Evolutionary conservation across 164 flowering plant genomes (phyloP).

Genomic region (Annona squamosa): DNA sequence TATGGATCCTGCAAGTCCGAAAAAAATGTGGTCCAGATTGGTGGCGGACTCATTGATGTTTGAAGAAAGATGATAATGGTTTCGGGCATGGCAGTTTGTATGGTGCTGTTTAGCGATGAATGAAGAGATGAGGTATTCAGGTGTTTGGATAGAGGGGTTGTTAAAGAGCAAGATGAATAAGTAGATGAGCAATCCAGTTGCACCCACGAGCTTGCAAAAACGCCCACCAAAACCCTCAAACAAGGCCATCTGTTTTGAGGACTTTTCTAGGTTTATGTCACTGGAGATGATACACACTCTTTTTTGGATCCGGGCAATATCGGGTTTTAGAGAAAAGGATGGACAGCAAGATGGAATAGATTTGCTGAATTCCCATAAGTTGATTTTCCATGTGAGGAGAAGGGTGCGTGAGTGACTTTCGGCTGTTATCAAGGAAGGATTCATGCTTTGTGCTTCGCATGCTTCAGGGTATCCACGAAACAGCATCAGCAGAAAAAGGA

Average conservation of each 20-base stretch:
- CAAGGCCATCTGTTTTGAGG: background rate
- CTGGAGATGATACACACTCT: too few species aligned
- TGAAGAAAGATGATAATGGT: background rate
- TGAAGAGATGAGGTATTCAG: slow-evolving; percentile 3
- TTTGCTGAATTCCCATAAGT: background rate
- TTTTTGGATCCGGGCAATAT: too few species aligned
- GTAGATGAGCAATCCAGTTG: slow-evolving; percentile 15
- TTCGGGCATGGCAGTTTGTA: background rate
- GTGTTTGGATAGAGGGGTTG: slow-evolving; percentile 8
- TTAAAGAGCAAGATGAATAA: slow-evolving; percentile 12
- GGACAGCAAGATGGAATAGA: background rate
- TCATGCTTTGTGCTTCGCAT: background rate
- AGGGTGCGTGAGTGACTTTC: background rate
- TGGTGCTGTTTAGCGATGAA: background rate
- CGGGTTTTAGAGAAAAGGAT: background rate
- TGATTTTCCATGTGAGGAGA: background rate
- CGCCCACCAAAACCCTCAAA: slow-evolving; percentile 1
- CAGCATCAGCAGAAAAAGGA: background rate
- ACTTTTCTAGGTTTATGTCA: too few species aligned
- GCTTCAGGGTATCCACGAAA: background rate
- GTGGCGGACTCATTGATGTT: slow-evolving; percentile 17
- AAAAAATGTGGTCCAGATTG: slow-evolving; percentile 41
- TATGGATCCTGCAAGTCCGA: slow-evolving; percentile 36
- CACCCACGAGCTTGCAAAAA: slow-evolving; percentile 13
- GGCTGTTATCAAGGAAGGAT: background rate